Evolutionary conservation across 2,329 filamentous ascomycete species (phyloP).

Genomic region (Penicillium brevicompactum): DNA sequence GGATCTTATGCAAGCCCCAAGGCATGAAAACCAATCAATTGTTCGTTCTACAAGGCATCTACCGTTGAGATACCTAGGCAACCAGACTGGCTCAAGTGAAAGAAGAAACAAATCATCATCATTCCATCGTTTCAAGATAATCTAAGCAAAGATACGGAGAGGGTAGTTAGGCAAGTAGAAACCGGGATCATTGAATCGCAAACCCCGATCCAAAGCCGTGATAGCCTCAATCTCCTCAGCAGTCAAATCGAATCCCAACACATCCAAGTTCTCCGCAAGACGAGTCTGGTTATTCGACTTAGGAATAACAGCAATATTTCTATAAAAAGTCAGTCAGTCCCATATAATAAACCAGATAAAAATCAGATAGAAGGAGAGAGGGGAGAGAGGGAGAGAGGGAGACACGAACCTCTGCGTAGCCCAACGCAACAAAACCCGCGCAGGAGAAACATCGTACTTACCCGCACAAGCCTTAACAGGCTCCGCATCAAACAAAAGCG

Average conservation of each 20-base stretch:
- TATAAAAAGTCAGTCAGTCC: not conserved
- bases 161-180: conserved; percentile 10
- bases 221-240: conserved; percentile 3
- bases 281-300: conserved; percentile 13
- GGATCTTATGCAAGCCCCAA: no score
- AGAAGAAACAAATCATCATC: no score
- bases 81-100: no score
- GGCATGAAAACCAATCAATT: no score
- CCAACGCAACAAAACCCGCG: conserved; percentile 12
- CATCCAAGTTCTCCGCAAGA: conserved; percentile 14
- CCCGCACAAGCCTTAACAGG: conserved; percentile 2
- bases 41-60: no score
- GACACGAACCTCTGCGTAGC: conserved; percentile 9
- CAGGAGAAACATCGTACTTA: conserved; percentile 9
- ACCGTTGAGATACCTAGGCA: not conserved
- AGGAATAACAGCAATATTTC: conserved; percentile 10
- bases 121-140: not conserved
- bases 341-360: not conserved
- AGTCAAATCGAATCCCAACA: conserved; percentile 10
- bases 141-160: conserved; percentile 12
- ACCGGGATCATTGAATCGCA: conserved; percentile 11
- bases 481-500: conserved; percentile 9
- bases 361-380: no score
- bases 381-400: no score
- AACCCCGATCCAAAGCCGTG: conserved; percentile 7